Percentiles rank a stretch among this genome's conserved stretches.
phyloP scores from a whole-genome alignment of 2,329 filamentous ascomycete genomes.

The Plenodomus tracheiphilus region DNA sequence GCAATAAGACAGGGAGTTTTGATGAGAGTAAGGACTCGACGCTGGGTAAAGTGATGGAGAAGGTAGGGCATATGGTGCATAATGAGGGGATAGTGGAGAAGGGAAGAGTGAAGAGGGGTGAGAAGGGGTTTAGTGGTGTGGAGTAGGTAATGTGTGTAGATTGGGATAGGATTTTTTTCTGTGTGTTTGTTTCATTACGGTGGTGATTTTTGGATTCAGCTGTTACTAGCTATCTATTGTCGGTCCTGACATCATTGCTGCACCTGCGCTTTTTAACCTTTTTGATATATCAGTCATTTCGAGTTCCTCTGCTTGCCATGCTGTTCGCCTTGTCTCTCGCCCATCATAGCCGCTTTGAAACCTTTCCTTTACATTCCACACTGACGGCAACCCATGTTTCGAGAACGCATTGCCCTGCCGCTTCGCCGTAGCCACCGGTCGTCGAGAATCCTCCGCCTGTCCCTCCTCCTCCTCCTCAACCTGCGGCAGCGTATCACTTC shows the following conservation, averaged over 20 bases:
- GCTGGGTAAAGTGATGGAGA: conserved; percentile 62
- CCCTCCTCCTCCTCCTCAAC: neutral
- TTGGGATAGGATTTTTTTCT: no score
- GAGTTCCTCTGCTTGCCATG: neutral
- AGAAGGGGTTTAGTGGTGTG: conserved; percentile 2
- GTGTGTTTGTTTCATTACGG: no score
- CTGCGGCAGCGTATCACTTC: neutral
- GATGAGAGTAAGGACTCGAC: conserved; percentile 47
- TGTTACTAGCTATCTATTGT: no score
- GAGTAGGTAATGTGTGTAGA: no score
- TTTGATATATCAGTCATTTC: neutral
- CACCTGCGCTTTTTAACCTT: neutral
- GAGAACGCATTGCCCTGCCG: neutral
- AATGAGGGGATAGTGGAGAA: conserved; percentile 54
- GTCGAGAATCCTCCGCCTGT: neutral
- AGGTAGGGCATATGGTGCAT: conserved; percentile 56
- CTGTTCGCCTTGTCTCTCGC: neutral
- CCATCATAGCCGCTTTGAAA: conserved; percentile 3
- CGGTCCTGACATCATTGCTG: no score
- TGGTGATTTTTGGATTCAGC: no score
- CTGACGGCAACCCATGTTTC: conserved; percentile 1
- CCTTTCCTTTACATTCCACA: neutral
- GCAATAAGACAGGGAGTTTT: conserved; percentile 44
- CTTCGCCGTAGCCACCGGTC: neutral
- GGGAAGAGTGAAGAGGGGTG: conserved; percentile 56